Evolutionary conservation across 345 rosid species (phyloP).

Genomic region (Citrus australasica): DNA sequence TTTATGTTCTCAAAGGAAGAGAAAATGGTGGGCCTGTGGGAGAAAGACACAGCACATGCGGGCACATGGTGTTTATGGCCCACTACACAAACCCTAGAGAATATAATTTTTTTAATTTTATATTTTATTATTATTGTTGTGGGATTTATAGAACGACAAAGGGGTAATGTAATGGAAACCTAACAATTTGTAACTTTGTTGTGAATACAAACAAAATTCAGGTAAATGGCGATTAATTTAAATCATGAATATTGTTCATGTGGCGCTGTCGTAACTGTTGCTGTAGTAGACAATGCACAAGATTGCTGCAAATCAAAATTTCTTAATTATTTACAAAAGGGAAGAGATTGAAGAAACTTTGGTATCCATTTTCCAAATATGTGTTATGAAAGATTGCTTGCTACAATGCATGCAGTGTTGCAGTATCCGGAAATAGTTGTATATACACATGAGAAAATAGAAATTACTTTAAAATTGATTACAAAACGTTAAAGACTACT

Average conservation of each 20-base stretch:
- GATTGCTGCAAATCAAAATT: background rate
- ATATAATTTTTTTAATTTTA: background rate
- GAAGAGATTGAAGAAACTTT: background rate
- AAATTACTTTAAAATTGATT: background rate
- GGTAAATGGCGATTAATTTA: constrained; percentile 6
- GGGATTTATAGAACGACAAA: background rate
- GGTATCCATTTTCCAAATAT: background rate
- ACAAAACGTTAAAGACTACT: too few species aligned
- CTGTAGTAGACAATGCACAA: background rate
- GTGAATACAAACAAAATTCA: constrained; percentile 34
- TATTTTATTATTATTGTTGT: background rate
- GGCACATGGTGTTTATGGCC: constrained; percentile 80
- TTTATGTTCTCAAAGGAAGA: constrained; percentile 52
- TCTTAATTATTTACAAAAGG: background rate
- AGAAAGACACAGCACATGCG: constrained; percentile 96
- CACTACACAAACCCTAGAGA: constrained; percentile 42
- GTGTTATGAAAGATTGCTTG: background rate
- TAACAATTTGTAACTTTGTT: constrained; percentile 27
- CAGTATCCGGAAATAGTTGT: background rate
- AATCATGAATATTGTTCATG: background rate
- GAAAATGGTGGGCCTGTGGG: constrained; percentile 55
- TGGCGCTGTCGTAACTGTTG: constrained; percentile 1
- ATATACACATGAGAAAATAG: background rate
- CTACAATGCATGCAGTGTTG: background rate
- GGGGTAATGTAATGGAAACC: constrained; percentile 29